phyloP scores from a whole-genome alignment of 768 basidiomycete species.

The Tricholoma terreum region DNA sequence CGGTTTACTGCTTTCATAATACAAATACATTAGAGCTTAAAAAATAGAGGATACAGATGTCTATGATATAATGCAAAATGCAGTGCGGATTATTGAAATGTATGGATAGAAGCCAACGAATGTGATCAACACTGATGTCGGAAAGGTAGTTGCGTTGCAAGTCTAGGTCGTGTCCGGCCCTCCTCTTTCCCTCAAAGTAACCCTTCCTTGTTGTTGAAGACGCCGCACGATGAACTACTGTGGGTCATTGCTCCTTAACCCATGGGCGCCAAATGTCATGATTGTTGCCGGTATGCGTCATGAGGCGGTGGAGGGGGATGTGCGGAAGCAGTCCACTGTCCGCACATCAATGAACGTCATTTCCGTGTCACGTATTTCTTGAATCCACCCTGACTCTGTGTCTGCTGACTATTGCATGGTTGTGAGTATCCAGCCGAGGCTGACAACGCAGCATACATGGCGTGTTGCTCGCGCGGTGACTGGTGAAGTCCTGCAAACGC shows the following conservation, averaged over 20 bases:
- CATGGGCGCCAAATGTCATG: too few species aligned
- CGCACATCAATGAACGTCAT: constrained; percentile 13
- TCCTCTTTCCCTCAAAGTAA: not conserved
- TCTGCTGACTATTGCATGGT: constrained; percentile 10
- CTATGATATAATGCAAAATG: constrained; percentile 11
- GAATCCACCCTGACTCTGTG: constrained; percentile 27
- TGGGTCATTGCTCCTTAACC: not conserved
- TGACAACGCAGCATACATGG: constrained; percentile 53
- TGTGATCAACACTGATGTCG: constrained; percentile 15
- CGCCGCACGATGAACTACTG: too few species aligned
- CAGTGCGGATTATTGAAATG: constrained; percentile 4
- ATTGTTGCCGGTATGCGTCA: too few species aligned
- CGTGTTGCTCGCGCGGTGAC: constrained; percentile 58
- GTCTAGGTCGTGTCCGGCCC: not conserved
- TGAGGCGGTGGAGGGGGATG: not conserved
- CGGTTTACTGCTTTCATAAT: not conserved
- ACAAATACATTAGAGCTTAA: constrained; percentile 4
- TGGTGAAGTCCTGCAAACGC: constrained; percentile 56
- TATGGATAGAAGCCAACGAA: not conserved
- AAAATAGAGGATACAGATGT: constrained; percentile 14
- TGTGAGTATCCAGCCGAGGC: constrained; percentile 18
- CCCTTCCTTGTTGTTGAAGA: too few species aligned
- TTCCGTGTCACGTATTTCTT: constrained; percentile 34
- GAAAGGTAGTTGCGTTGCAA: not conserved
- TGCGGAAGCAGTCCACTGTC: not conserved